phyloP scores from a whole-genome alignment of 148 eudicot species.

The Nepenthes gracilis region DNA sequence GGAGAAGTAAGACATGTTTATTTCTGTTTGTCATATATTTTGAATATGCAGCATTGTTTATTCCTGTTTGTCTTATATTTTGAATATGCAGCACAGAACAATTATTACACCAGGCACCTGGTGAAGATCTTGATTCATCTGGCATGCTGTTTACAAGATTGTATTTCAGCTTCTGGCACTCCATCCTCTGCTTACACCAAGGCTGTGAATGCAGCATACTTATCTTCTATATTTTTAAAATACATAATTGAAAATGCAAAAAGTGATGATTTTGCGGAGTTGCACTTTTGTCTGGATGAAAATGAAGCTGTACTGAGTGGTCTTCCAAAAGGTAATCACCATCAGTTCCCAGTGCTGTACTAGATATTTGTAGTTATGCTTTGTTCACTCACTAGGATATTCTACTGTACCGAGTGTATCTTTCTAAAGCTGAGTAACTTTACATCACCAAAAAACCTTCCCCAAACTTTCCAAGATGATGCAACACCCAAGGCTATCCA shows the following conservation, averaged over 20 bases:
- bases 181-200: constrained; percentile 40
- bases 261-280: constrained; percentile 49
- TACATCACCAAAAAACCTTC: too few relatives aligned
- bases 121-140: constrained; percentile 82
- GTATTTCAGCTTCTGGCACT: constrained; percentile 40
- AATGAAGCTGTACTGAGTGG: constrained; percentile 49
- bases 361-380: too few relatives aligned
- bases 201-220: constrained; percentile 72
- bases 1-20: neutral
- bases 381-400: too few relatives aligned
- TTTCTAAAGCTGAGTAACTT: too few relatives aligned
- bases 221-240: constrained; percentile 73
- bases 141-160: constrained; percentile 78
- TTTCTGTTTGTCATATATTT: neutral
- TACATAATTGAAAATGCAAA: constrained; percentile 62
- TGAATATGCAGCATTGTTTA: constrained; percentile 26
- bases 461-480: too few relatives aligned
- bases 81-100: constrained; percentile 57
- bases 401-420: too few relatives aligned
- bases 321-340: constrained; percentile 44
- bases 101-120: constrained; percentile 70
- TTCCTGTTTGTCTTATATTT: neutral
- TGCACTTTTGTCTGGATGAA: constrained; percentile 51
- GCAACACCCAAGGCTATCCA: too few relatives aligned
- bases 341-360: neutral